These are phyloP conservation scores for Thraustochytrium sp. DNA, from an alignment of 352 stramenopile species.

Conservation along the genomic window DNA sequence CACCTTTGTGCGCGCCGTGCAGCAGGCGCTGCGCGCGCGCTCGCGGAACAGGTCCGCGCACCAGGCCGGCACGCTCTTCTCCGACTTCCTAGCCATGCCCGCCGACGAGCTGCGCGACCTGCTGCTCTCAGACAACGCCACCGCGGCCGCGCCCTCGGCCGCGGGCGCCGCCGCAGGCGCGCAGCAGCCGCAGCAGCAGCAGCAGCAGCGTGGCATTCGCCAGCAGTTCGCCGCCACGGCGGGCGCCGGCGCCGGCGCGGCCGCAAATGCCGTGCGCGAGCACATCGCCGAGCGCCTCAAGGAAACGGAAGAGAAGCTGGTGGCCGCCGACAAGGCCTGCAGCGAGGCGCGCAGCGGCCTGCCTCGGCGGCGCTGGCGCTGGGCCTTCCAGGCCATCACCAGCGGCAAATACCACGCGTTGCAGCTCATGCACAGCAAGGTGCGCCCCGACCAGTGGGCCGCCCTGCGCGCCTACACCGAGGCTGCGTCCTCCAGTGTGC, in stretches of 20 bases:
- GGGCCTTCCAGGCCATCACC: conserved; percentile 14
- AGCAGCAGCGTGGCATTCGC: background rate
- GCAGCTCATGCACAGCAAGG: background rate
- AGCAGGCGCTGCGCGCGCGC: background rate
- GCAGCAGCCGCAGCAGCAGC: background rate
- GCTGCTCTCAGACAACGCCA: background rate
- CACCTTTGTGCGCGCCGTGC: background rate
- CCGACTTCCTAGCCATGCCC: background rate
- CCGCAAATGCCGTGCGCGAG: background rate
- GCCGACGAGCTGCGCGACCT: background rate
- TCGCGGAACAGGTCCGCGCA: background rate
- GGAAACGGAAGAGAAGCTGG: background rate
- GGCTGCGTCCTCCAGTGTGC: background rate
- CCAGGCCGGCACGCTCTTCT: background rate
- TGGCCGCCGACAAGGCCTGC: background rate
- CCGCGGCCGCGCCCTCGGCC: too few relatives aligned
- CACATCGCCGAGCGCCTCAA: background rate
- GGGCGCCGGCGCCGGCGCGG: background rate
- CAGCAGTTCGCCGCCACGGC: background rate
- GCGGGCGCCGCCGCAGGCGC: too few relatives aligned
- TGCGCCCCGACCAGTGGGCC: background rate
- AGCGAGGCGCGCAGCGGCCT: background rate
- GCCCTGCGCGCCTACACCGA: background rate
- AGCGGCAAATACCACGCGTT: conserved; percentile 18
- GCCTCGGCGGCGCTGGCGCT: background rate